Evolutionary conservation across 495 filamentous ascomycete species (phyloP), one percentile per base, ranked within the genome.

Genomic region (Aspergillus sparsus): DNA sequence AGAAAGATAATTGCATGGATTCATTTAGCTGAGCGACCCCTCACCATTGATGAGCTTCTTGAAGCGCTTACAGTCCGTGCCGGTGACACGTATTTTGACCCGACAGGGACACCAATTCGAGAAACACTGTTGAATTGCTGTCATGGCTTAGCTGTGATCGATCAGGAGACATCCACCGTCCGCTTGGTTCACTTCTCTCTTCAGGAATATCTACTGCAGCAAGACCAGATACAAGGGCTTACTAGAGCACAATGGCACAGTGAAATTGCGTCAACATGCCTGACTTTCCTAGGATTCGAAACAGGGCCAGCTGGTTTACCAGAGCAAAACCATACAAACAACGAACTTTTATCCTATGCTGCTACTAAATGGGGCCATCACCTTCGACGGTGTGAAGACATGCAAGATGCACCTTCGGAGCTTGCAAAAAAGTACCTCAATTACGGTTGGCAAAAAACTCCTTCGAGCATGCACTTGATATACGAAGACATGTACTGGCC

Each of bases 1-100:
- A 45, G 18, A 32, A 62, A 53, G 31, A 57, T 66, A 11, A 59
- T 68, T 56, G 41, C 45, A n/a, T 68, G 63, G 56, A 45, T 64
- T 18, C 42, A 60, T 66, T 39, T 63, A 15, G 52, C 60, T 9
- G 42, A 60, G 57, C 51, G 50, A 33, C 53, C 58, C 12, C 32
- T 68, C 37, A 47, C 49, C 18, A 31, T 63, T 42, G 34, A 68
- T 53, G 63, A 62, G 59, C 55, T 68, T 15, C 39, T 49, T 18
- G 37, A 54, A 21, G 53, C 58, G 10, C 55, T 62, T 31, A 63
- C 65, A 16, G 53, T 66, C 18, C n/a, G 56, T 45, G 59, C 54
- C 27, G 51, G 49, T 53, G 59, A 65, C 32, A 52, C 34, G 7
- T 27, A 13, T 35, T 62, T 65, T 32, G 36, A 65, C 49, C 52